These are phyloP conservation scores for Parathielavia appendiculata DNA, from an alignment of 495 filamentous ascomycete genomes.

Conservation along the genomic window DNA sequence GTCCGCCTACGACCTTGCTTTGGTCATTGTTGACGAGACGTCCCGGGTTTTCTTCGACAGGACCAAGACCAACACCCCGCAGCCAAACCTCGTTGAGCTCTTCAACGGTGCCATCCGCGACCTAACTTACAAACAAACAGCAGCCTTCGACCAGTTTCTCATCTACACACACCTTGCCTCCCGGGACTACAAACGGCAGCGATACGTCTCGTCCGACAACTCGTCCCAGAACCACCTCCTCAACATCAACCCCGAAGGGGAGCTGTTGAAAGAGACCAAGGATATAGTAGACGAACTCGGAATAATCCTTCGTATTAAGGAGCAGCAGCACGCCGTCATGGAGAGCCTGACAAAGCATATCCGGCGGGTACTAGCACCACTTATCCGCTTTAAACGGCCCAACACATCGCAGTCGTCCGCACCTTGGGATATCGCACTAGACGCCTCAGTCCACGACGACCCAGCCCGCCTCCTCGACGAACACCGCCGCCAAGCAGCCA, in stretches of 20 bases:
- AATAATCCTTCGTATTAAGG: conserved; percentile 62
- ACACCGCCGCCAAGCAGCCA: conserved; percentile 12
- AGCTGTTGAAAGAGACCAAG: conserved; percentile 60
- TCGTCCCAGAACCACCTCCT: conserved; percentile 50
- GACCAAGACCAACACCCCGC: conserved; percentile 38
- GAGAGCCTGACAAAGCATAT: conserved; percentile 56
- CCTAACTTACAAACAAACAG: conserved; percentile 37
- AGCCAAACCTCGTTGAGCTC: conserved; percentile 60
- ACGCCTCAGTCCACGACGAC: not conserved
- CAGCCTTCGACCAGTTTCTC: conserved; percentile 33
- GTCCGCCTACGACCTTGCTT: conserved; percentile 57
- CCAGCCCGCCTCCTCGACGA: not conserved
- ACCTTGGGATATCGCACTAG: conserved; percentile 10
- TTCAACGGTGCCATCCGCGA: conserved; percentile 59
- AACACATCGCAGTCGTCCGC: not conserved
- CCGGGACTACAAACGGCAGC: conserved; percentile 23
- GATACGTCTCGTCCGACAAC: conserved; percentile 35
- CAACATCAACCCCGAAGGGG: conserved; percentile 64
- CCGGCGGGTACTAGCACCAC: conserved; percentile 12
- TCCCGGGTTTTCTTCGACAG: conserved; percentile 58
- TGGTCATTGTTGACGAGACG: conserved; percentile 58
- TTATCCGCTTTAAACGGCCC: not conserved
- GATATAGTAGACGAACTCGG: conserved; percentile 69
- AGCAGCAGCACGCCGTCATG: conserved; percentile 52
- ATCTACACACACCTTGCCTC: conserved; percentile 31